phyloP scores from a whole-genome alignment of 768 basidiomycete genomes.

The Leccinum variicolor region DNA sequence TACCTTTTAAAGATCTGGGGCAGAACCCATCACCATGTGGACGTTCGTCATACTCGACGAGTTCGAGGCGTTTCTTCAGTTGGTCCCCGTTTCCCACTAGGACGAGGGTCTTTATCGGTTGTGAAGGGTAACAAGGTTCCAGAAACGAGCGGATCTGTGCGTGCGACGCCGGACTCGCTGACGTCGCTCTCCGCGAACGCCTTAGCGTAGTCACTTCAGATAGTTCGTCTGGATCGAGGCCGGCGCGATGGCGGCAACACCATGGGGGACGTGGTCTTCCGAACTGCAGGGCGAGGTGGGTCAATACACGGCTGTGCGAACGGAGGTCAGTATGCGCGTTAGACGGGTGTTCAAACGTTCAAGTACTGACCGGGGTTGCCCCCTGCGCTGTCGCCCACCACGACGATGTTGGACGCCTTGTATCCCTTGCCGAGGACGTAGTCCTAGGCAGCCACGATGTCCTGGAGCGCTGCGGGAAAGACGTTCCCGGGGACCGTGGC shows the following conservation, averaged over 20 bases:
- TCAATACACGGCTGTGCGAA: conserved; percentile 18
- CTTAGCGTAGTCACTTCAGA: conserved; percentile 2
- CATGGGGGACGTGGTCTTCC: conserved; percentile 42
- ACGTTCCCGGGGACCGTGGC: conserved; percentile 19
- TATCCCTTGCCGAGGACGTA: conserved; percentile 25
- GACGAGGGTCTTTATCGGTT: conserved; percentile 13
- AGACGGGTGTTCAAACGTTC: neutral
- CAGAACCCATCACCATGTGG: conserved; percentile 23
- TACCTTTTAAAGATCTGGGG: conserved; percentile 8
- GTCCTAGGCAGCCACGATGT: conserved; percentile 26
- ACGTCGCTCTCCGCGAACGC: neutral
- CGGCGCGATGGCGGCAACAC: conserved; percentile 59
- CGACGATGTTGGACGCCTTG: conserved; percentile 9
- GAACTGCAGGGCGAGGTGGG: conserved; percentile 47
- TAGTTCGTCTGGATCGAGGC: conserved; percentile 2
- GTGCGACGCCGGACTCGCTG: conserved; percentile 5
- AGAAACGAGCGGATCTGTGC: conserved; percentile 18
- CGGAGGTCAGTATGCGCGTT: too few relatives aligned
- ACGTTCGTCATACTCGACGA: conserved; percentile 22
- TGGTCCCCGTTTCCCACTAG: conserved; percentile 17
- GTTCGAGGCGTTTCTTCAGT: conserved; percentile 12
- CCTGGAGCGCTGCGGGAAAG: conserved; percentile 21
- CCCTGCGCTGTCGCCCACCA: conserved; percentile 26
- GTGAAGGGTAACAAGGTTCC: conserved; percentile 11
- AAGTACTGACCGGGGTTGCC: conserved; percentile 19